Conservation (phyloP, 2,329 filamentous ascomycete genomes). For the Hansfordia pulvinata region DNA sequence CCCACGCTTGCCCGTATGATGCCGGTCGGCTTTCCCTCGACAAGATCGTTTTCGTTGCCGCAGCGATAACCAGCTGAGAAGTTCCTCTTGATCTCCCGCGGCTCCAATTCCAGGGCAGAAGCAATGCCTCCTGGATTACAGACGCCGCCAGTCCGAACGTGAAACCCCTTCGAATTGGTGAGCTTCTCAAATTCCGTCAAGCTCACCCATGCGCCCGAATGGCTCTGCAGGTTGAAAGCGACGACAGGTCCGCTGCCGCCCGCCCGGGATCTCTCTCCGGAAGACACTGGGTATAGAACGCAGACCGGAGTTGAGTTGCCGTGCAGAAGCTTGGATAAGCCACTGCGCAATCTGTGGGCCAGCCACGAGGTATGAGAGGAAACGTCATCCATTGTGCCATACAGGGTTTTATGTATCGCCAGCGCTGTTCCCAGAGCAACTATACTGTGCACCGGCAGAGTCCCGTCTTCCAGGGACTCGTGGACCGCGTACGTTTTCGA, state of each 20-base stretch:
- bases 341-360: constrained; percentile 40
- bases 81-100: constrained; percentile 73
- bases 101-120: constrained; percentile 53
- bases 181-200: constrained; percentile 81
- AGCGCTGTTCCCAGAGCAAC: constrained; percentile 68
- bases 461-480: constrained; percentile 80
- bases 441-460: constrained; percentile 81
- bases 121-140: constrained; percentile 89
- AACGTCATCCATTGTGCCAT: constrained; percentile 55
- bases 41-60: constrained; percentile 68
- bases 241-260: constrained; percentile 57
- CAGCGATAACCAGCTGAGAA: constrained; percentile 79
- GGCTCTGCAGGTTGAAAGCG: constrained; percentile 69
- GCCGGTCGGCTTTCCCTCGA: constrained; percentile 76
- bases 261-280: too few relatives aligned
- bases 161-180: constrained; percentile 63
- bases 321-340: constrained; percentile 50
- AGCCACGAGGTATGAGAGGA: constrained; percentile 60
- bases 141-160: constrained; percentile 75
- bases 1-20: constrained; percentile 77
- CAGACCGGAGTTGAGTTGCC: constrained; percentile 54
- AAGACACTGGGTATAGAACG: constrained; percentile 40
- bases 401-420: constrained; percentile 53
- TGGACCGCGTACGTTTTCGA: constrained; percentile 61
- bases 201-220: constrained; percentile 60